Evolutionary conservation across 1,284 basidiomycete species (phyloP), one percentile per base, ranked within the genome.

Genomic region (Quambalaria eucalypti): DNA sequence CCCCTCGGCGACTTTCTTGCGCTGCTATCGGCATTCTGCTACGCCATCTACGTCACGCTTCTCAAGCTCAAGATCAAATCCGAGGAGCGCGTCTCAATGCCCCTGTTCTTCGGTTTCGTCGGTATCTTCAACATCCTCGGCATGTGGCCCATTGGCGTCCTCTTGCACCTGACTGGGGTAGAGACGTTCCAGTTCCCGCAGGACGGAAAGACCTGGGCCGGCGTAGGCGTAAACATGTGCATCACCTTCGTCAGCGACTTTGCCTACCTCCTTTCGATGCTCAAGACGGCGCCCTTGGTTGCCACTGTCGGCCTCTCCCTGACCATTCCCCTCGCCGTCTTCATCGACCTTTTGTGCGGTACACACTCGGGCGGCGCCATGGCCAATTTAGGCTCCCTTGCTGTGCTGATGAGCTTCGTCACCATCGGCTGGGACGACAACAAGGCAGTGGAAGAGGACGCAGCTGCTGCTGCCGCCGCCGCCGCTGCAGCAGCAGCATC

Each of bases 281-380:
- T 98, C 60, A 96, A 95, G 80, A 96, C 92, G 2, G 93, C 91
- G 2, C 93, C 74, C 14, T 51, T 76, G 62, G 87, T 93, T 23
- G 91, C 90, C 12, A 98, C 93, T 0, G 81, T 98, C 56, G 93
- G 95, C 16, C 81, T 98, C 19, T 90, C 87, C 55, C 81, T 98
- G n/a, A 97, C 95, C 0, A 95, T 97, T 71, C 90, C 90, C 8
- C 79, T 91, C 52, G 89, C 90, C 1, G 84, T 92, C 38, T 54
- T 86, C 19, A 89, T 88, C 9, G 90, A 93, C 76, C 81, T 85
- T 58, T 68, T 86, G 48, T 79, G 87, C 10, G 80, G 83, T 1
- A 60, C 63, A 19, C 65, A 69, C 42, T 62, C 68, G 0, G 66
- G 68, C 28, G 62, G 64, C 5, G 2, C 48, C 21, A 60, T 65